phyloP scores from a whole-genome alignment of 495 filamentous ascomycete genomes.

The Talaromyces adpressus region DNA sequence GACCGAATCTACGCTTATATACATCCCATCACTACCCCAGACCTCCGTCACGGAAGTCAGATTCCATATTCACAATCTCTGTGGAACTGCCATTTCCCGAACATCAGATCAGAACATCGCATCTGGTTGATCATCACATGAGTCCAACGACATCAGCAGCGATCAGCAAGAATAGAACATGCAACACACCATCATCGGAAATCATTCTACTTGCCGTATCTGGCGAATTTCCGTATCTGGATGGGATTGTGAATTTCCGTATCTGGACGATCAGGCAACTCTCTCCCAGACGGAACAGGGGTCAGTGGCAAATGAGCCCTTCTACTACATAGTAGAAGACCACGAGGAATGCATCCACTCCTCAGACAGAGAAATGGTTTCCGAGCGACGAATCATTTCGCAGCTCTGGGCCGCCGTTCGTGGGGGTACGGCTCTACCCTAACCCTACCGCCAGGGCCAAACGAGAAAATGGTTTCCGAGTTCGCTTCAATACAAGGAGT shows the following conservation, averaged over 20 bases:
- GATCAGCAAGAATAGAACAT: neutral
- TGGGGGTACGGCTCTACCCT: neutral
- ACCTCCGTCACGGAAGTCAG: constrained; percentile 1
- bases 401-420: too few species aligned
- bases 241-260: too few species aligned
- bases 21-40: neutral
- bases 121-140: neutral
- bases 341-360: too few species aligned
- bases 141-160: neutral
- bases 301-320: neutral
- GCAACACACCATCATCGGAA: neutral
- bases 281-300: too few species aligned
- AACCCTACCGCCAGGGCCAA: neutral
- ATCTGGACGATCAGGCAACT: too few species aligned
- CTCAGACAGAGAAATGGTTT: constrained; percentile 6
- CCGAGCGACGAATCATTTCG: constrained; percentile 4
- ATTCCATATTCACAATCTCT: neutral
- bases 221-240: neutral
- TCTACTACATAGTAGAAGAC: neutral
- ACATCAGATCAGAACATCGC: neutral
- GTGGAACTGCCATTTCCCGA: neutral
- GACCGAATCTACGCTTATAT: neutral
- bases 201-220: neutral
- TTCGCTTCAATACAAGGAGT: too few species aligned
- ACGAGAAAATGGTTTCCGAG: neutral